These are phyloP conservation scores for Asterophora lycoperdoides DNA, from an alignment of 768 basidiomycete species.

Conservation along the genomic window DNA sequence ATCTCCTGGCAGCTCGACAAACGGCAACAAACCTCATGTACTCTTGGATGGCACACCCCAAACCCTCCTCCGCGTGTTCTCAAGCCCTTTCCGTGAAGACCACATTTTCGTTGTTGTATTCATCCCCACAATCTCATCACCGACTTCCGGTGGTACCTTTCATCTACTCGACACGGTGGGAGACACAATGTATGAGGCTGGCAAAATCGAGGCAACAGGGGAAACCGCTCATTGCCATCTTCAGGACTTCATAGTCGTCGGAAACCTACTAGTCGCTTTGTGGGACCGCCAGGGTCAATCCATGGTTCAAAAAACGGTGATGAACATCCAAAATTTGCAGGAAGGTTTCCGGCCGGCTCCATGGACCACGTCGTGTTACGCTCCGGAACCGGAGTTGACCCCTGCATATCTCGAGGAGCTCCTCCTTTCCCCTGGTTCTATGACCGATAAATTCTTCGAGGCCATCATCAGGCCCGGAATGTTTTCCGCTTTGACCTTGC, in stretches of 20 bases:
- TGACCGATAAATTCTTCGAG: conserved; percentile 76
- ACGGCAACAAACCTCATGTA: conserved; percentile 34
- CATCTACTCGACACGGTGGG: conserved; percentile 52
- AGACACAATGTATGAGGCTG: conserved; percentile 57
- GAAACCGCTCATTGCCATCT: conserved; percentile 65
- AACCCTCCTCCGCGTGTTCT: conserved; percentile 62
- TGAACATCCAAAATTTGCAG: conserved; percentile 37
- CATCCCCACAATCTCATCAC: conserved; percentile 60
- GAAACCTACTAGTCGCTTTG: conserved; percentile 55
- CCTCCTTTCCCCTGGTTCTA: conserved; percentile 63
- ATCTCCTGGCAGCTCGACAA: conserved; percentile 26
- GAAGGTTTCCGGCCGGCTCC: conserved; percentile 26
- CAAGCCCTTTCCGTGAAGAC: conserved; percentile 40
- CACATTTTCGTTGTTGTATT: conserved; percentile 66
- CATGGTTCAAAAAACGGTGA: conserved; percentile 53
- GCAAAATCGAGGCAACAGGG: conserved; percentile 54
- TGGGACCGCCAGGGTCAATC: conserved; percentile 84
- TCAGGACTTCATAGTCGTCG: conserved; percentile 69
- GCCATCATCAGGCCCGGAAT: conserved; percentile 84
- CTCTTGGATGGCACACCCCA: conserved; percentile 60
- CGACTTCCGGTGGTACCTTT: conserved; percentile 77
- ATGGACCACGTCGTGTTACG: conserved; percentile 59
- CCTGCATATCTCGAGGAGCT: conserved; percentile 87
- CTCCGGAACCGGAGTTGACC: conserved; percentile 72
- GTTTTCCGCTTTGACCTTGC: conserved; percentile 80